Base-by-base conservation (phyloP, 257 asterid species). In the Nicotiana obtusifolia region DNA sequence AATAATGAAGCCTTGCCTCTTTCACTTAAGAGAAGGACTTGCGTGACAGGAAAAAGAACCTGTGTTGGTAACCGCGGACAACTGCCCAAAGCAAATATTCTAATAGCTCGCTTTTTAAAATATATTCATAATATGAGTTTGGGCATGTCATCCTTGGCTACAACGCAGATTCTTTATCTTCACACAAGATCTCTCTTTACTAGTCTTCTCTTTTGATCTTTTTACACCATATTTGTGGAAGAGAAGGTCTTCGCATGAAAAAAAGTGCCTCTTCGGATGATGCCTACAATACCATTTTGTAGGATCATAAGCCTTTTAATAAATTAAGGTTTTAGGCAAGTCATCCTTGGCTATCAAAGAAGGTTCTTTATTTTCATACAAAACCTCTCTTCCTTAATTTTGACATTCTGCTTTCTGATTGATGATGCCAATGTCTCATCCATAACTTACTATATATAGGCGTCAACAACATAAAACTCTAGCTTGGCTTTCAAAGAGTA, bases 321-420 rank as follows among this genome's bases (percentile, higher is more conserved):
- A 41, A 22, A 47, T 52, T 14, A 15, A 47, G 37, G 62, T 81
- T 83, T 80, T 88, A 90, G 92, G 94, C 93, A 87, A 90, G 90
- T 89, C 92, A 88, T 90, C 91, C 91, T 87, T 90, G 91, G 91
- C 93, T 90, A 90, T 80, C 91, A 84, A 85, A 90, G 85, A 4
- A 85, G 86, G 65, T 81, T 85, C 92, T 87, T 71, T 31, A 69
- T 83, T 88, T 85, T 87, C 93, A 90, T 87, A 86, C 88, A 53
- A 86, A 85, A 49, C 91, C 86, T 84, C 81, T 80, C 88, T 84
- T 85, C 90, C 83, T 82, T 19, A 14, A 14, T 52, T 56, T 2
- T 17, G 20, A 56, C 20, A 56, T 56, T 56, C 16, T 67, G 5
- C 20, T 67, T 19, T 44, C 35, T 20, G 57, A 22, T 47, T 22